phyloP scores from a whole-genome alignment of 75 land plant genomes.

The Isoetes taiwanensis region DNA sequence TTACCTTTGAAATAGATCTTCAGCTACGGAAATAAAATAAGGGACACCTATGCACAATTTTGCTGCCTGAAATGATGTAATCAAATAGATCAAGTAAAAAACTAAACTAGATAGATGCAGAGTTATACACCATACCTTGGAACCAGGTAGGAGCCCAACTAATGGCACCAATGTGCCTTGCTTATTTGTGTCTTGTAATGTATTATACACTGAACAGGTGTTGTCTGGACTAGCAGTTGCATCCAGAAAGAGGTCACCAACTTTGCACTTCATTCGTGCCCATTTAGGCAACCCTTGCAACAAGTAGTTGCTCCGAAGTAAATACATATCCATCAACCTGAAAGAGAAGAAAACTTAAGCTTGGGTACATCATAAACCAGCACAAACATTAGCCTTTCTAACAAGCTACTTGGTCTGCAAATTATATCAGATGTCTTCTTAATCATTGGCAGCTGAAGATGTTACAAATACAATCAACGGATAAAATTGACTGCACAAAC shows the following conservation, averaged over 20 bases:
- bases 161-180: neutral
- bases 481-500: too few relatives aligned
- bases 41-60: conserved; percentile 23
- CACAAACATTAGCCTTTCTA: too few relatives aligned
- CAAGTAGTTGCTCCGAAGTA: conserved; percentile 5
- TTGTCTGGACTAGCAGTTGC: conserved; percentile 6
- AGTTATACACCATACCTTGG: conserved; percentile 13
- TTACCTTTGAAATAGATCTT: conserved; percentile 17
- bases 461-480: too few relatives aligned
- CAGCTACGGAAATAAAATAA: conserved; percentile 23
- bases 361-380: too few relatives aligned
- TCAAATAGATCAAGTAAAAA: neutral
- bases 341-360: too few relatives aligned
- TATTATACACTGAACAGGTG: too few relatives aligned
- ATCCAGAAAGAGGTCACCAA: conserved; percentile 21
- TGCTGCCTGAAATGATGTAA: conserved; percentile 15
- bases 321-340: conserved; percentile 19
- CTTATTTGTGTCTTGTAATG: too few relatives aligned
- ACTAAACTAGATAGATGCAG: neutral
- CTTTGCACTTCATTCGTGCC: conserved; percentile 17
- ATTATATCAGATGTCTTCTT: too few relatives aligned
- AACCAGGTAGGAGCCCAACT: conserved; percentile 22
- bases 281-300: conserved; percentile 10
- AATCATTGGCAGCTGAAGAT: too few relatives aligned
- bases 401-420: too few relatives aligned